Percentiles rank a stretch among this genome's conserved stretches.
phyloP scores from a whole-genome alignment of 1,284 basidiomycete species.

The Ustilago loliicola region DNA sequence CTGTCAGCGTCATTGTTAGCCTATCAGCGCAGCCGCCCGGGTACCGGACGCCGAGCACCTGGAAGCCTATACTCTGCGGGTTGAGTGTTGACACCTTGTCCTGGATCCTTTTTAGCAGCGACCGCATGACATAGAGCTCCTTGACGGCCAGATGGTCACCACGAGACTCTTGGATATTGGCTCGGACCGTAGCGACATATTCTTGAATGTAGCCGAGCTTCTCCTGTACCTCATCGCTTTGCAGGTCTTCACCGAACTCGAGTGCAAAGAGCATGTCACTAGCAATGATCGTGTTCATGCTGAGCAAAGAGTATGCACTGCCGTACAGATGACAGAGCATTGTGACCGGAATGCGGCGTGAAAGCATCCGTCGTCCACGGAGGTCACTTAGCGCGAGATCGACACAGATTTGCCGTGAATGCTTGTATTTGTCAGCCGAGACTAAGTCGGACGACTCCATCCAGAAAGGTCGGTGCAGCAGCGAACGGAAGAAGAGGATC shows the following conservation, averaged over 20 bases:
- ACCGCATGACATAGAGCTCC: conserved; percentile 49
- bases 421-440: conserved; percentile 24
- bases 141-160: conserved; percentile 48
- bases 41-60: conserved; percentile 43
- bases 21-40: conserved; percentile 44
- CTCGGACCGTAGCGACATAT: conserved; percentile 40
- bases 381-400: conserved; percentile 40
- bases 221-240: conserved; percentile 38
- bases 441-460: conserved; percentile 47
- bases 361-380: conserved; percentile 38
- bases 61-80: conserved; percentile 44
- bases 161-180: conserved; percentile 50
- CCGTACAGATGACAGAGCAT: conserved; percentile 50
- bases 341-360: conserved; percentile 41
- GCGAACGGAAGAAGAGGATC: conserved; percentile 48
- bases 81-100: conserved; percentile 45
- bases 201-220: conserved; percentile 48
- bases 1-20: conserved; percentile 39
- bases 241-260: conserved; percentile 30
- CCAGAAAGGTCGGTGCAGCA: conserved; percentile 49
- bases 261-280: conserved; percentile 45
- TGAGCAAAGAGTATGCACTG: conserved; percentile 46
- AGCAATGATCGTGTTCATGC: conserved; percentile 53
- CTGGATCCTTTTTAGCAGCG: conserved; percentile 45
- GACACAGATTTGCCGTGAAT: conserved; percentile 47